Conservation (phyloP, 2,329 filamentous ascomycete species). For the Hypoxylon sp. region DNA sequence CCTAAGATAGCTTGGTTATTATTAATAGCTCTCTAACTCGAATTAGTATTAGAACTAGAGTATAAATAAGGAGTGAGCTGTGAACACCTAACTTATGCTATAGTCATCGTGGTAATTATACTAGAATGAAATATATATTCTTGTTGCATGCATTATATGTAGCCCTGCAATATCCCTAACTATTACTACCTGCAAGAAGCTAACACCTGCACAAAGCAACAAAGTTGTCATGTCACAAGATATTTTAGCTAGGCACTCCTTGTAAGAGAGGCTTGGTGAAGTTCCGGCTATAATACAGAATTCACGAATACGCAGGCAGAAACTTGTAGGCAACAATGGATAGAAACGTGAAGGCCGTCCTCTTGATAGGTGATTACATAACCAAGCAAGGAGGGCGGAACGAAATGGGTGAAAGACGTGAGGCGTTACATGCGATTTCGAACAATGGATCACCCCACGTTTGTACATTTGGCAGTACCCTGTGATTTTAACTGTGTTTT, state of each 20-base stretch:
- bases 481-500: conserved; percentile 1
- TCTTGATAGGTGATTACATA: conserved; percentile 16
- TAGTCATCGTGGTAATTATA: not conserved
- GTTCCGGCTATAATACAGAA: not conserved
- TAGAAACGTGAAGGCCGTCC: not conserved
- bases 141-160: conserved; percentile 23
- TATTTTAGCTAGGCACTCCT: not conserved
- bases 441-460: conserved; percentile 34
- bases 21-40: not conserved
- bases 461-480: conserved; percentile 13
- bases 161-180: conserved; percentile 23
- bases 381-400: not conserved
- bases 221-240: conserved; percentile 2
- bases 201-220: conserved; percentile 10
- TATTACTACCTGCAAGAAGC: conserved; percentile 5
- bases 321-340: conserved; percentile 1
- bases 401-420: conserved; percentile 9
- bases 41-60: not conserved
- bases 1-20: not conserved
- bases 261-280: not conserved
- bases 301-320: not conserved
- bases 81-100: not conserved
- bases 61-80: not conserved
- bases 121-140: conserved; percentile 10
- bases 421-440: conserved; percentile 9